Evolutionary conservation across 78 protist genomes (phyloP).

Genomic region (Ministeria vibrans): DNA sequence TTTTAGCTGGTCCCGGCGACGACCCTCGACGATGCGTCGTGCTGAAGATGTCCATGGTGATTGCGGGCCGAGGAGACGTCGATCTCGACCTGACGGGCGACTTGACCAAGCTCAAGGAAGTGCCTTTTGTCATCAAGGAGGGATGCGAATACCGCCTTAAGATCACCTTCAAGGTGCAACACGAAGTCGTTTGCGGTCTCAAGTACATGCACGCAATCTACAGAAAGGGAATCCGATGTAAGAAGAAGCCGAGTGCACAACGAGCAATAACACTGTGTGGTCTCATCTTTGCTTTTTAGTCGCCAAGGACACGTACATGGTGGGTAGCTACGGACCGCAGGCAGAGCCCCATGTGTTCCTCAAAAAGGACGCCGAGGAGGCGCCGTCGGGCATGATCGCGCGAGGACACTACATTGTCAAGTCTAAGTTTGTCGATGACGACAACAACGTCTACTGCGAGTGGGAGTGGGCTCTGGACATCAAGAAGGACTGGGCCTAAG

Average conservation of each 20-base stretch:
- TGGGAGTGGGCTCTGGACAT: conserved; percentile 62
- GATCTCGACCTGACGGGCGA: conserved; percentile 18
- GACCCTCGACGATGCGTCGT: conserved; percentile 6
- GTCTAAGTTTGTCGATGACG: conserved; percentile 68
- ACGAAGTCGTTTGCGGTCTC: conserved; percentile 78
- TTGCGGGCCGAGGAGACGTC: neutral
- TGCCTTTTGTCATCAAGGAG: conserved; percentile 63
- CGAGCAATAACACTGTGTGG: neutral
- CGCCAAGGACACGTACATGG: conserved; percentile 45
- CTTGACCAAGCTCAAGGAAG: conserved; percentile 22
- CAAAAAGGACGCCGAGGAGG: conserved; percentile 18
- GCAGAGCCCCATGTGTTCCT: neutral
- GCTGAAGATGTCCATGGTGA: neutral
- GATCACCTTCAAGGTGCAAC: conserved; percentile 55
- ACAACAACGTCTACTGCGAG: conserved; percentile 39
- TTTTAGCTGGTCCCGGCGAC: neutral
- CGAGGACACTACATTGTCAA: conserved; percentile 75
- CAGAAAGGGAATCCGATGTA: conserved; percentile 48
- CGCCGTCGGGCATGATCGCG: conserved; percentile 71
- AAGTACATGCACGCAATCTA: conserved; percentile 51
- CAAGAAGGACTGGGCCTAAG: conserved; percentile 41
- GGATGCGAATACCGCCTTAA: conserved; percentile 41
- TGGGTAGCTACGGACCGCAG: conserved; percentile 72
- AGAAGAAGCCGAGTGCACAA: neutral
- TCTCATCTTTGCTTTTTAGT: conserved; percentile 24